Percentiles rank a stretch among this genome's conserved stretches.
Conservation (phyloP, 306 rosid species). For the Dalbergia oliveri region DNA sequence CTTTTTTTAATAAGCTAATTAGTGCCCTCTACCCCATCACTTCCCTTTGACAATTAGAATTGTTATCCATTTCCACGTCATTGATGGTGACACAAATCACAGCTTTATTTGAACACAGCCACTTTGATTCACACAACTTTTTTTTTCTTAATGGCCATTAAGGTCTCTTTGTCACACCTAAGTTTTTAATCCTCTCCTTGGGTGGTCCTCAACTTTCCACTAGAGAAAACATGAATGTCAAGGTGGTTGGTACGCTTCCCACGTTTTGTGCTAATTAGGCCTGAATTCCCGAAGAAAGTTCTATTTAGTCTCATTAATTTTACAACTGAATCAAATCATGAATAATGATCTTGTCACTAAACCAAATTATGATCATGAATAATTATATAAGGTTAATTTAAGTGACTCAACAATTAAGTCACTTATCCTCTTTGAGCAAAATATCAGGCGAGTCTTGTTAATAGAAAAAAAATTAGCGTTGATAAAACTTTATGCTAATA, state of each 20-base stretch:
- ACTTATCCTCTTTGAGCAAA: too few relatives aligned
- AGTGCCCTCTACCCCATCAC: conserved; percentile 23
- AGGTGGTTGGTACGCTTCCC: conserved; percentile 9
- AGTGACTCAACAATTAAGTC: too few relatives aligned
- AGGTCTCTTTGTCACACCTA: conserved; percentile 15
- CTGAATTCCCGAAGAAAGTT: too few relatives aligned
- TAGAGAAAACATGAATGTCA: background rate
- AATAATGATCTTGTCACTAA: too few relatives aligned
- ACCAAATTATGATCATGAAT: too few relatives aligned
- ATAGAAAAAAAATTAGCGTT: too few relatives aligned
- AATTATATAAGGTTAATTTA: too few relatives aligned
- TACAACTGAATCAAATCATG: too few relatives aligned
- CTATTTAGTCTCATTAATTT: too few relatives aligned
- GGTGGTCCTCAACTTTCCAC: conserved; percentile 47
- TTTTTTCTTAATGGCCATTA: conserved; percentile 15
- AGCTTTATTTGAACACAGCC: conserved; percentile 44
- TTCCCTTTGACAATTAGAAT: conserved; percentile 48
- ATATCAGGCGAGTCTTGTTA: too few relatives aligned
- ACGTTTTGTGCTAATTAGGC: background rate
- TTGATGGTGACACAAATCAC: conserved; percentile 42
- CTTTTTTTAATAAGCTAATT: conserved; percentile 33
- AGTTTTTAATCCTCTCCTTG: conserved; percentile 13
- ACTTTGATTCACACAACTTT: conserved; percentile 45
- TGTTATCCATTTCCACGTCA: conserved; percentile 48
- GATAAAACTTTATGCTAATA: too few relatives aligned